Evolutionary conservation across 2,329 filamentous ascomycete genomes (phyloP).

Genomic region (Fusarium pseudograminearum): DNA sequence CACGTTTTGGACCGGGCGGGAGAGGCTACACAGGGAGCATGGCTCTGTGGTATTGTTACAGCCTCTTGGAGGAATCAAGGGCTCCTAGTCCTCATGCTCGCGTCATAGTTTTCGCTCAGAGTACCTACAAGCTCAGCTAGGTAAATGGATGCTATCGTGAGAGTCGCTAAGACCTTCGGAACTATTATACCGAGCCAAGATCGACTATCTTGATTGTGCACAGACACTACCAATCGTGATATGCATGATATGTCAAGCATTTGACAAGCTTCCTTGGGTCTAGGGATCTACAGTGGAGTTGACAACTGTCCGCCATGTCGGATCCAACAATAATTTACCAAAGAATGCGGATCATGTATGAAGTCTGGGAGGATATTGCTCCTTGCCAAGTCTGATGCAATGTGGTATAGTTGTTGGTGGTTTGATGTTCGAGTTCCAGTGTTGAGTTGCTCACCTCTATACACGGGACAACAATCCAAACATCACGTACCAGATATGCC

Average conservation of each 20-base stretch:
- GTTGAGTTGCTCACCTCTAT: background rate
- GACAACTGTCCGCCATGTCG: background rate
- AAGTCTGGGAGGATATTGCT: background rate
- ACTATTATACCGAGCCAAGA: background rate
- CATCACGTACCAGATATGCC: no score
- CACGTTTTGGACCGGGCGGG: background rate
- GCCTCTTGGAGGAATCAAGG: background rate
- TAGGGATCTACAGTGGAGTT: background rate
- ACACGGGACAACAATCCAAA: background rate
- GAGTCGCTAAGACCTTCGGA: background rate
- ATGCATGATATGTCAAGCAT: background rate
- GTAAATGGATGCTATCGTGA: background rate
- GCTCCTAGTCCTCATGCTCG: background rate
- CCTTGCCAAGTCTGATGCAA: accelerated
- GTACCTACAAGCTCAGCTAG: no score
- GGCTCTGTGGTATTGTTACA: background rate
- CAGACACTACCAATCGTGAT: background rate
- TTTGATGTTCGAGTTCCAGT: background rate
- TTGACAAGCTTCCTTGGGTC: slow-evolving; percentile 7
- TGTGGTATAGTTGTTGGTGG: accelerated
- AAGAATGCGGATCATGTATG: background rate
- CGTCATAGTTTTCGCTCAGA: background rate
- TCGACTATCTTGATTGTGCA: background rate
- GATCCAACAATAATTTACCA: background rate
- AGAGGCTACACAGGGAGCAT: slow-evolving; percentile 1